Evolutionary conservation across 1,139 yeast genomes (phyloP).

Genomic region (Eremothecium sinecaudum): DNA sequence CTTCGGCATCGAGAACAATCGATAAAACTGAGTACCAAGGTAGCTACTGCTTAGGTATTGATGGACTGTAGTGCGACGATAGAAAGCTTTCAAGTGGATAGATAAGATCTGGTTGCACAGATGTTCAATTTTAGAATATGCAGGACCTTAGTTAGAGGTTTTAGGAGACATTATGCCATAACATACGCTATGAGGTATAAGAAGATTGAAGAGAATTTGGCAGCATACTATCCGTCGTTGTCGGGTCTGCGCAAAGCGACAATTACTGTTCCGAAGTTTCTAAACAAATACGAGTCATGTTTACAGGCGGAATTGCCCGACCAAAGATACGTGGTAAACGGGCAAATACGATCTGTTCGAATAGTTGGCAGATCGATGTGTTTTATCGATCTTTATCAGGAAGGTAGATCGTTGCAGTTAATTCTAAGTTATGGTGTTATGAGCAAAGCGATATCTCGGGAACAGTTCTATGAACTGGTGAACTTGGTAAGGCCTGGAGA

Average conservation of each 20-base stretch:
- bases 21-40: too few relatives aligned
- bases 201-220: conserved; percentile 10
- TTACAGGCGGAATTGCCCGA: conserved; percentile 10
- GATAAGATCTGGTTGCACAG: too few relatives aligned
- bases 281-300: conserved; percentile 7
- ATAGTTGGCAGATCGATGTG: conserved; percentile 29
- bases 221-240: conserved; percentile 24
- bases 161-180: conserved; percentile 4
- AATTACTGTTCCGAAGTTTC: conserved; percentile 10
- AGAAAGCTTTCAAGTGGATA: too few relatives aligned
- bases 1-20: too few relatives aligned
- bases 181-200: conserved; percentile 17
- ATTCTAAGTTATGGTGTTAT: conserved; percentile 10
- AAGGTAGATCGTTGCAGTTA: conserved; percentile 10
- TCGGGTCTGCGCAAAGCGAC: conserved; percentile 12
- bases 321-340: conserved; percentile 11
- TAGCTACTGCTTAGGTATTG: too few relatives aligned
- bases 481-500: conserved; percentile 60
- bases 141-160: too few relatives aligned
- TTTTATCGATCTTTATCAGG: conserved; percentile 22
- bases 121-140: too few relatives aligned
- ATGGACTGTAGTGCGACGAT: too few relatives aligned
- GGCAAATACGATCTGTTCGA: conserved; percentile 24
- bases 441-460: conserved; percentile 13
- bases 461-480: conserved; percentile 40